Evolutionary conservation across 2,329 filamentous ascomycete species (phyloP).

Genomic region (Purpureocillium takamizusanense): DNA sequence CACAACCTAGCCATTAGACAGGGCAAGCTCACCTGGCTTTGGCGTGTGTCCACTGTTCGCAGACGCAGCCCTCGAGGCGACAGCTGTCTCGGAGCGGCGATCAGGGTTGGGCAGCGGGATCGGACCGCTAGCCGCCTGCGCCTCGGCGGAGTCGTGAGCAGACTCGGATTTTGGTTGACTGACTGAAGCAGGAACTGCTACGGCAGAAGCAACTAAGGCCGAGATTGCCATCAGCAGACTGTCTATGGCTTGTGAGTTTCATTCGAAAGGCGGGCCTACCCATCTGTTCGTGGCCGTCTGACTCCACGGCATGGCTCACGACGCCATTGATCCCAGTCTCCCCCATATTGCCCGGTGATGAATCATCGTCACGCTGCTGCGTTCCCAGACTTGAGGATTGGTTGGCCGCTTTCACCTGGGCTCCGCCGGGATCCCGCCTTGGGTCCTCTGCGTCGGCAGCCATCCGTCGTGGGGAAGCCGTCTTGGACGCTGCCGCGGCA

Average conservation of each 20-base stretch:
- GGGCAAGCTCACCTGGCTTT: conserved; percentile 8
- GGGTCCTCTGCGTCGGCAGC: conserved; percentile 1
- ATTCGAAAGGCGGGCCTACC: conserved; percentile 2
- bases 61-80: conserved; percentile 1
- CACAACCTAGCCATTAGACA: not conserved
- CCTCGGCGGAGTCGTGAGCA: not conserved
- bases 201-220: not conserved
- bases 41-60: conserved; percentile 4
- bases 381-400: not conserved
- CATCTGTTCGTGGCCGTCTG: not conserved
- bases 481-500: conserved; percentile 9
- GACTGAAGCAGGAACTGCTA: not conserved
- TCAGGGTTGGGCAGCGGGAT: conserved; percentile 1
- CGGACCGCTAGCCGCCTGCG: conserved; percentile 1
- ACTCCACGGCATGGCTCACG: not conserved
- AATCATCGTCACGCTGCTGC: not conserved
- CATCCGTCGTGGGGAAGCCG: conserved; percentile 9
- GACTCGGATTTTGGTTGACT: not conserved
- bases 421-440: not conserved
- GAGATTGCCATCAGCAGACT: not conserved
- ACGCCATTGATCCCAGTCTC: not conserved
- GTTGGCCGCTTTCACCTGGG: not conserved
- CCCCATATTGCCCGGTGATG: not conserved
- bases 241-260: not conserved
- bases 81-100: conserved; percentile 4